A percentile compares a stretch with the other conserved stretches of the same genome.
Conservation (phyloP, 371 early-diverging fungal genomes). For the Zychaea mexicana region DNA sequence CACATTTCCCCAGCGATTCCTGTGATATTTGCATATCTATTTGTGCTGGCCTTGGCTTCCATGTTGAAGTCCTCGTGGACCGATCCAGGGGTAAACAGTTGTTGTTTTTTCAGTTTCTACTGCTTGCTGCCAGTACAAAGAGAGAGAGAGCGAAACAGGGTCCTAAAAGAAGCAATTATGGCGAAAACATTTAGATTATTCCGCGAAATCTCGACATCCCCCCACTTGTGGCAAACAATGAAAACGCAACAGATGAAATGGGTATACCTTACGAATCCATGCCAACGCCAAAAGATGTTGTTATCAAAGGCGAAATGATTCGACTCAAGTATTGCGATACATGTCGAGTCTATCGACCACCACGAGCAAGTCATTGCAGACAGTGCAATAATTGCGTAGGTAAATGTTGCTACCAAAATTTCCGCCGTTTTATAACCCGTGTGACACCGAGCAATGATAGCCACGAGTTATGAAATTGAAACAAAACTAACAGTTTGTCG, state of each 20-base stretch:
- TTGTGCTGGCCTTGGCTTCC: conserved; percentile 65
- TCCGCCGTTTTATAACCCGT: neutral
- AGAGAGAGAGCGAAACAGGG: too few relatives aligned
- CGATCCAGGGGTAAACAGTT: conserved; percentile 81
- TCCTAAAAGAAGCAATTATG: neutral
- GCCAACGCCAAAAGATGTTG: conserved; percentile 59
- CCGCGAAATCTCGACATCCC: conserved; percentile 73
- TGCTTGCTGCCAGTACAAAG: too few relatives aligned
- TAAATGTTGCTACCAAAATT: conserved; percentile 26
- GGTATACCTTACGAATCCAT: conserved; percentile 34
- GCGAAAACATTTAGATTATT: conserved; percentile 51
- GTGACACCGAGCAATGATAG: too few relatives aligned
- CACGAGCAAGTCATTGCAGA: conserved; percentile 86
- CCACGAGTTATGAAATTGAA: too few relatives aligned
- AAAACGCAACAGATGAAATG: conserved; percentile 32
- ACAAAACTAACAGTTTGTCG: too few relatives aligned
- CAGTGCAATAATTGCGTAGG: conserved; percentile 92
- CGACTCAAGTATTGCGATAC: conserved; percentile 88
- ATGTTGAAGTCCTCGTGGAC: conserved; percentile 87
- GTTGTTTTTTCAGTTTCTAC: neutral
- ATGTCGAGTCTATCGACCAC: conserved; percentile 87
- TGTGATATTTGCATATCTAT: conserved; percentile 75
- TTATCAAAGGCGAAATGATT: conserved; percentile 64
- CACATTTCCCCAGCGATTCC: conserved; percentile 64
- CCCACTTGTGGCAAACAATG: conserved; percentile 26